Base-by-base conservation (phyloP, 768 basidiomycete species). In the Lenzites betulinus region DNA sequence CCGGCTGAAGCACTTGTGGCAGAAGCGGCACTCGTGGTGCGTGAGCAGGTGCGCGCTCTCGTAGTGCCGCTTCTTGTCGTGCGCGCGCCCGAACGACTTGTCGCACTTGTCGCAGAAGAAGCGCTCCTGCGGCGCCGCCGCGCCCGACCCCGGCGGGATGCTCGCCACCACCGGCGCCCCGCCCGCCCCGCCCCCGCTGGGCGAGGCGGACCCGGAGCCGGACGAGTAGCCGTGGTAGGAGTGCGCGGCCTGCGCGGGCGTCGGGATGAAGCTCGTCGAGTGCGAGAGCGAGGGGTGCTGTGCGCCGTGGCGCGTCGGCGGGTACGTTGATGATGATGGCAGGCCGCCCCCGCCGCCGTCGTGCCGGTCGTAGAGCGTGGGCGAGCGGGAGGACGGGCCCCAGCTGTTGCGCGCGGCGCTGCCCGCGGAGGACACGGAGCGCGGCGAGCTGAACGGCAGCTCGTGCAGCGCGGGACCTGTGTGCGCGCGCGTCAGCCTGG, bases 51-150 rank as follows among this genome's bases (percentile, higher is more conserved):
- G 90, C 66, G 90, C 87, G 16, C 87, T 89, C 73, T 91, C 89
- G 65, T 84, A 83, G 74, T 93, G 90, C 63, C 90, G 83, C 75
- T 92, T 90, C 64, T 88, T 83, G 74, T 93, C 90, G 73, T 92
- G 89, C 59, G 87, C 81, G 63, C 90, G 83, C 35, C 89, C 90
- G 72, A 92, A 92, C 25, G 89, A 87, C 73, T 88, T 88, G 53
- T 86, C 85, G 71, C 90, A 92, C 64, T 83, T 81, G 58, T 88
- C 83, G 75, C 90, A 92, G 75, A 81, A 89, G 39, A 87, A 83
- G 69, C 88, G 83, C 69, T 90, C 89, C 50, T 80, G 81, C 48
- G 78, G 74, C 54, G 80, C 74, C 58, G 77, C 48, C 18, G 67
- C 55, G 9, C 68, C 61, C 23, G 70, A 64, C 26, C 65, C 54